phyloP scores from a whole-genome alignment of 2,329 filamentous ascomycete genomes.

The Lanzia echinophila region DNA sequence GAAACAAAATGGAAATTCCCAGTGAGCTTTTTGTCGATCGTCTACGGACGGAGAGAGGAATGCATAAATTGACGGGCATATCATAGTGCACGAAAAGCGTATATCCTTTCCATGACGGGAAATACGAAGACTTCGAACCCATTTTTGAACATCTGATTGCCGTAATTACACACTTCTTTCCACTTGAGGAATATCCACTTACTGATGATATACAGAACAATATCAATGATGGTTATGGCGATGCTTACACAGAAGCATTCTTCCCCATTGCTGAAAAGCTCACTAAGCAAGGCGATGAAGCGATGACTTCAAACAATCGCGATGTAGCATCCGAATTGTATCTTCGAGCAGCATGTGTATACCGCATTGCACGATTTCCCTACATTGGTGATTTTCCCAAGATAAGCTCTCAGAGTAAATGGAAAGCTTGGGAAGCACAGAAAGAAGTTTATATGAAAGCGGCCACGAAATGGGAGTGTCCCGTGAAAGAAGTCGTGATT shows the following conservation, averaged over 20 bases:
- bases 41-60: too few species aligned
- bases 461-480: conserved; percentile 44
- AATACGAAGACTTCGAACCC: conserved; percentile 61
- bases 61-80: not conserved
- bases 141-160: conserved; percentile 58
- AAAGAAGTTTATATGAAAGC: conserved; percentile 58
- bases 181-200: not conserved
- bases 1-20: conserved; percentile 70
- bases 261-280: conserved; percentile 55
- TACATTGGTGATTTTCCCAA: conserved; percentile 39
- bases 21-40: too few species aligned
- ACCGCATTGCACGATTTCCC: conserved; percentile 67
- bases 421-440: conserved; percentile 57
- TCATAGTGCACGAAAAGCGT: conserved; percentile 51
- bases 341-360: conserved; percentile 65
- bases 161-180: conserved; percentile 30
- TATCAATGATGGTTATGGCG: conserved; percentile 58
- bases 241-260: conserved; percentile 58
- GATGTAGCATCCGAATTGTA: conserved; percentile 55
- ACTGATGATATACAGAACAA: conserved; percentile 35
- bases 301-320: conserved; percentile 41
- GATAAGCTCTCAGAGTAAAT: conserved; percentile 42
- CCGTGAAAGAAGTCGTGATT: conserved; percentile 55
- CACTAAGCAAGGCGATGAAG: conserved; percentile 44
- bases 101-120: conserved; percentile 70